A percentile compares a stretch with the other conserved stretches of the same genome.
These are phyloP conservation scores for Xylaria sp. DNA, from an alignment of 2,329 filamentous ascomycete genomes.

Conservation along the genomic window DNA sequence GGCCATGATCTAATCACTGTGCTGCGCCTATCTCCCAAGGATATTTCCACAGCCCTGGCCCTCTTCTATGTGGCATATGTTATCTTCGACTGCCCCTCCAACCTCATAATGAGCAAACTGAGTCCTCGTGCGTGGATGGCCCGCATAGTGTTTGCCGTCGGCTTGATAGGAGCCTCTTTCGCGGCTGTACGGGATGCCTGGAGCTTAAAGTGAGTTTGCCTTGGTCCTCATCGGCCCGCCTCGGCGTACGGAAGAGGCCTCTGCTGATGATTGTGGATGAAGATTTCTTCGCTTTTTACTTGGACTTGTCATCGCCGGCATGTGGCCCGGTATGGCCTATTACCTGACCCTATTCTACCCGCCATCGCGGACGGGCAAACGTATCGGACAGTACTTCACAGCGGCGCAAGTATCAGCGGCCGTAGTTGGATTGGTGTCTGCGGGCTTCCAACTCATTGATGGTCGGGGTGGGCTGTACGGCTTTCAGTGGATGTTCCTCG, in stretches of 20 bases:
- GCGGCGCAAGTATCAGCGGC: slow-evolving; percentile 87
- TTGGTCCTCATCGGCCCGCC: background rate
- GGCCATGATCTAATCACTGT: slow-evolving; percentile 77
- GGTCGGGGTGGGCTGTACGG: slow-evolving; percentile 76
- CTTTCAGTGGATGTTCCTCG: slow-evolving; percentile 90
- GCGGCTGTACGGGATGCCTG: slow-evolving; percentile 80
- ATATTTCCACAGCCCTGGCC: slow-evolving; percentile 83
- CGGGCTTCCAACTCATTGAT: slow-evolving; percentile 92
- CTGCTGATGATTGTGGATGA: slow-evolving; percentile 22
- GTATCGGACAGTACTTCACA: slow-evolving; percentile 89
- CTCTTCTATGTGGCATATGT: slow-evolving; percentile 94
- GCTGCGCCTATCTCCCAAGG: slow-evolving; percentile 71
- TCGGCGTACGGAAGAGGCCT: background rate
- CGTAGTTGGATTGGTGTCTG: slow-evolving; percentile 86
- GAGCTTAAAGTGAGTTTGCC: slow-evolving; percentile 72
- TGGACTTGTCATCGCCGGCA: slow-evolving; percentile 85
- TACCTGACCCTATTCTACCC: slow-evolving; percentile 93
- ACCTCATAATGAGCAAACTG: slow-evolving; percentile 83
- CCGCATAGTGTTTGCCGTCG: slow-evolving; percentile 85
- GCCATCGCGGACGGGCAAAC: slow-evolving; percentile 81
- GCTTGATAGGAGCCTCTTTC: slow-evolving; percentile 82
- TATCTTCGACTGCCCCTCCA: slow-evolving; percentile 86
- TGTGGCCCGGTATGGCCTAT: slow-evolving; percentile 96
- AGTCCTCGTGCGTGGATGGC: slow-evolving; percentile 92
- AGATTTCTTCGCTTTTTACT: slow-evolving; percentile 82